These are phyloP conservation scores for Prunus davidiana DNA, from an alignment of 306 rosid genomes.

Conservation along the genomic window DNA sequence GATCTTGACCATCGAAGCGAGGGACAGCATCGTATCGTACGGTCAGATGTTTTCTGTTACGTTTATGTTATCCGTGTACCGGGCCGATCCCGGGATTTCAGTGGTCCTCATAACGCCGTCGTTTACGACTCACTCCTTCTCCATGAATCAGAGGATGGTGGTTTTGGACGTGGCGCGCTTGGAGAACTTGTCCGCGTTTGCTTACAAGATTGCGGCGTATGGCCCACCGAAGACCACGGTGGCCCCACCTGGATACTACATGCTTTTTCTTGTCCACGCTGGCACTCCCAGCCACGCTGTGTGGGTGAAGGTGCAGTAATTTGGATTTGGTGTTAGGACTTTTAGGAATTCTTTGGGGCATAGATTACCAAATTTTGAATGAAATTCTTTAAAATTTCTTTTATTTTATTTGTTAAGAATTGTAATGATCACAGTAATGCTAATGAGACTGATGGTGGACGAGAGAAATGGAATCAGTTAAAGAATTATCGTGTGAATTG, in stretches of 20 bases:
- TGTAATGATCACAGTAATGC: neutral
- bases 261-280: slow-evolving; percentile 59
- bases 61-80: slow-evolving; percentile 25
- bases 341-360: neutral
- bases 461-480: neutral
- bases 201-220: slow-evolving; percentile 38
- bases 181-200: slow-evolving; percentile 12
- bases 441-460: neutral
- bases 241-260: slow-evolving; percentile 74
- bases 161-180: slow-evolving; percentile 36
- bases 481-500: neutral
- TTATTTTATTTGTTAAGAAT: neutral
- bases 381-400: neutral
- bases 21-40: slow-evolving; percentile 28
- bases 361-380: neutral
- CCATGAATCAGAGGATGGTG: slow-evolving; percentile 75
- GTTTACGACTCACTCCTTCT: slow-evolving; percentile 62
- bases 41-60: slow-evolving; percentile 34
- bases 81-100: neutral
- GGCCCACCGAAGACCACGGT: slow-evolving; percentile 45
- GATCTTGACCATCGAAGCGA: slow-evolving; percentile 38
- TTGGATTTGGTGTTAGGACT: neutral
- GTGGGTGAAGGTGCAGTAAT: slow-evolving; percentile 55
- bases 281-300: slow-evolving; percentile 57
- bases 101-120: slow-evolving; percentile 56